These are phyloP conservation scores for Coemansia sp. DNA, from an alignment of 192 early-diverging fungal genomes.

Conservation along the genomic window DNA sequence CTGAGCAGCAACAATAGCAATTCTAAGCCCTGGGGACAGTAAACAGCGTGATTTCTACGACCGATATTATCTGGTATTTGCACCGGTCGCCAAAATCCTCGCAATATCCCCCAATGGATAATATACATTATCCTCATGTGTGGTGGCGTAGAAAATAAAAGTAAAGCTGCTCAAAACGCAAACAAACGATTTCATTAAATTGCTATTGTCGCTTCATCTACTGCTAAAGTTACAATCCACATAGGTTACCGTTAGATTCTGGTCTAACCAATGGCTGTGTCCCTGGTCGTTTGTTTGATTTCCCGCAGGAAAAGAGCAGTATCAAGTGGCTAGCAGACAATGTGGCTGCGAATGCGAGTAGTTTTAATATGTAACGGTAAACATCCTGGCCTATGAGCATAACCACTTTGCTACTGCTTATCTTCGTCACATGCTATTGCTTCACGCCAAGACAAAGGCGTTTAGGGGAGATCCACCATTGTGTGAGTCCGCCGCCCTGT, in stretches of 20 bases:
- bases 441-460: neutral
- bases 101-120: neutral
- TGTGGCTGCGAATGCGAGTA: neutral
- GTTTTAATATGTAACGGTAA: neutral
- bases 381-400: neutral
- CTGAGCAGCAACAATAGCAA: neutral
- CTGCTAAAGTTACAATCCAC: constrained; percentile 10
- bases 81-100: neutral
- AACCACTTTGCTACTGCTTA: constrained; percentile 8
- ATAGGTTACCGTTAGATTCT: constrained; percentile 4
- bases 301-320: neutral
- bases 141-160: constrained; percentile 29
- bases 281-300: neutral
- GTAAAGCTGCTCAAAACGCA: constrained; percentile 23
- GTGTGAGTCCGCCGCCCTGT: neutral
- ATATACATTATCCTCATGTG: constrained; percentile 11
- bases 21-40: neutral
- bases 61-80: neutral
- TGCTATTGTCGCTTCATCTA: neutral
- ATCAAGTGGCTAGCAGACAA: neutral
- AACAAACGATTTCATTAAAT: constrained; percentile 1
- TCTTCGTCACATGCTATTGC: neutral
- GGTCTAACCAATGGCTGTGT: neutral
- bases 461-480: neutral
- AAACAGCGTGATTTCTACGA: neutral